Base-by-base conservation (phyloP, 495 filamentous ascomycete species). In the Podospora fimiseda region DNA sequence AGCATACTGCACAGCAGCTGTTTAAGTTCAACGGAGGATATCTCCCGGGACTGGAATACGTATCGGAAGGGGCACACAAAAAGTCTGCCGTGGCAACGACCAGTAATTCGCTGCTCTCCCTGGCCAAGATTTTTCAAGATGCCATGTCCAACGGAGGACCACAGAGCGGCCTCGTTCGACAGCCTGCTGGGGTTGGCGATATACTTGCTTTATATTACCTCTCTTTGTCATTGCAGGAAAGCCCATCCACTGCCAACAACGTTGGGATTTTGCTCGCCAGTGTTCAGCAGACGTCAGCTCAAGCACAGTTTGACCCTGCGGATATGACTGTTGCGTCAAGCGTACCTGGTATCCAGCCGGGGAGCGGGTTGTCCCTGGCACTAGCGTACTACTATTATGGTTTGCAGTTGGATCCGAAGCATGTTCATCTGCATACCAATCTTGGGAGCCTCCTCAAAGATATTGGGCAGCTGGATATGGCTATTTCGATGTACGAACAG, bases 101-200 rank as follows among this genome's bases (percentile, higher is more conserved):
- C 2, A 96, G 92, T 69, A 99, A 99, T 65, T 93, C 91, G 14
- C 72, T 99, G 7, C 78, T 99, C 2, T 97, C 92, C 0, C 73
- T 99, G 43, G 93, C 93, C 20, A 99, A 99, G 68, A 97, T 99
- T 42, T 97, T 95, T 58, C 93, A 99, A 67, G 93, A 99, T 72
- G 86, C 90, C n/a, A 95, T 96, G 88, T 87, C 89, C 6, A 90
- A 82, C 54, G 81, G 84, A 27, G 82, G 80, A 15, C 70, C 79
- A 30, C 71, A 77, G 2, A 77, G 82, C 24, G 74, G 77, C 36
- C 74, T 84, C 38, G 73, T 84, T 9, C 73, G 71, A 43, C 75
- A 75, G 45, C 79, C 85, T 2, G 82, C 86, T 38, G 85, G 88
- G 2, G 90, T 97, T 6, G 84, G 90, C 24, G 93, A 99, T 59